Evolutionary conservation across 1,139 yeast species (phyloP), one percentile per base, ranked within the genome.

Genomic region (Candida dubliniensis): DNA sequence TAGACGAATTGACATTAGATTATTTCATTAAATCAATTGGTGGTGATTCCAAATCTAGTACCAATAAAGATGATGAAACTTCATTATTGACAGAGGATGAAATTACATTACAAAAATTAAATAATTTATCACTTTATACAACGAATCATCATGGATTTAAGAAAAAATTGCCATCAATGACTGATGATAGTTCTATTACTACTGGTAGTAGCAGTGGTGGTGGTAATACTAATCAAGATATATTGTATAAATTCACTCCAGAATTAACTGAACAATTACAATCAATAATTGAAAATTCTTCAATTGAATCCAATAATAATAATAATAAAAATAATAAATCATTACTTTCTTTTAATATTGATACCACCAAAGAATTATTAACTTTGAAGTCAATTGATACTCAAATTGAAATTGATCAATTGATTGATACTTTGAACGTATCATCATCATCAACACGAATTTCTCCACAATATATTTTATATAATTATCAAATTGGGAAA

Each of bases 381-480:
- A 53, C 50, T 14, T 55, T 70, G 44, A 52, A 57, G 11, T 38
- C 52, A 2, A 41, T 50, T 3, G 41, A 45, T 2, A 12, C 41
- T 2, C 47, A 49, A 11, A 61, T 71, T 3, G 40, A 45, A 1
- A 47, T 63, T 8, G 47, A 47, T 8, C 43, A 56, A 2, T 60
- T 74, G 47, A 46, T 69, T 7, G 15, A 42, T 0, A 49, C 58
- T 2, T 57, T 71, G 25, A 56, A 52, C 24, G 8, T n/a, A 41
- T 42, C 7, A 27, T 18, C 23, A 4, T 42, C 45, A 7, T 43
- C 59, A 2, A 39, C n/a, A n/a, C n/a, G 32, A n/a, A 32, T 31
- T 2, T 36, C 42, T 8, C 67, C 69, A n/a, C 81, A 80, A 46
- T 91, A 82, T 59, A 79, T 83, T 30, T 56, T 91, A 18, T 80